Evolutionary conservation across 345 rosid genomes (phyloP), one percentile per base, ranked within the genome.

Genomic region (Psidium friedrichsthalianum): DNA sequence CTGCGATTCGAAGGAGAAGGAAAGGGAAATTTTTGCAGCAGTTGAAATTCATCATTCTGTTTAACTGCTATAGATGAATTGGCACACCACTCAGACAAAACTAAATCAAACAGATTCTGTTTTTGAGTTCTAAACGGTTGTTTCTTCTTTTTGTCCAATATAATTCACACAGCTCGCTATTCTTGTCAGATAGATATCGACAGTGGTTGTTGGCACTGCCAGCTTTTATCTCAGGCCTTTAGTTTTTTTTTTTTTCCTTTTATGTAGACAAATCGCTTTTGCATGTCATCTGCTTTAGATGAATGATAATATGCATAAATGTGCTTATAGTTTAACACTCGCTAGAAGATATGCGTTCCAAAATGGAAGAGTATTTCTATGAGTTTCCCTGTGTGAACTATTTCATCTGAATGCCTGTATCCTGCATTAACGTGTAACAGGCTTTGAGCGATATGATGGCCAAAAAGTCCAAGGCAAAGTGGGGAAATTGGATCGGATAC

Each of bases 401-500:
- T 83, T 15, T 58, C 14, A 49, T 56, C 47, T n/a, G n/a, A n/a
- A 42, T 56, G 11, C 36, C 44, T 16, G 4, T 84, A 27, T 84
- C 20, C 32, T 21, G 9, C 16, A 24, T 58, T 36, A 52, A 54
- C 0, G 14, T 44, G 52, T 40, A 36, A 25, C 84, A 89, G 89
- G 88, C 78, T 74, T 56, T 87, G 82, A 86, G 86, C 6, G 88
- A 86, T 42, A 85, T 87, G 89, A 87, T 58, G 85, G 64, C 53
- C 6, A 57, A 87, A 81, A 74, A 82, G 49, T 69, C 85, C 15
- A 83, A 87, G 44, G 47, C 40, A 40, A 84, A 52, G 53, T 87
- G 89, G 89, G 91, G 89, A 5, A 89, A 89, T 51, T 53, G 78
- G 82, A 86, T 89, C 5, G 89, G 88, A 3, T 87, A 84, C 47